Percentiles rank a stretch among this genome's conserved stretches.
Conservation (phyloP, 2,329 filamentous ascomycete genomes). For the Fusarium keratoplasticum region DNA sequence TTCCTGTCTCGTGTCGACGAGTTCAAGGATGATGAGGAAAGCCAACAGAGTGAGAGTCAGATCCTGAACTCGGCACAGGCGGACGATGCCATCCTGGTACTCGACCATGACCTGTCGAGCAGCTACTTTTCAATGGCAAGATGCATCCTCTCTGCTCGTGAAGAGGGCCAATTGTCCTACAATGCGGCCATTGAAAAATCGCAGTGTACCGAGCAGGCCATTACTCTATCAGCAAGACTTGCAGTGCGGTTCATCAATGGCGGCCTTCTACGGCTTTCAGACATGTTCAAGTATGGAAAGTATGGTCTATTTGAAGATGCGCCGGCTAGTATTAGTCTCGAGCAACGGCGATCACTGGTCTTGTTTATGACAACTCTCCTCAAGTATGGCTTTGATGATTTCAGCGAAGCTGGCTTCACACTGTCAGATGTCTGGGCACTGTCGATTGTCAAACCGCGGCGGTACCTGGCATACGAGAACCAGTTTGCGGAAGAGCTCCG, state of each 20-base stretch:
- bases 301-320: slow-evolving; percentile 62
- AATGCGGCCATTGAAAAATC: slow-evolving; percentile 36
- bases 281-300: slow-evolving; percentile 60
- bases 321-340: slow-evolving; percentile 53
- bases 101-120: slow-evolving; percentile 62
- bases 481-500: slow-evolving; percentile 61
- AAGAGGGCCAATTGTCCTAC: slow-evolving; percentile 22
- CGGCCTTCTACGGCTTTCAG: slow-evolving; percentile 56
- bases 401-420: slow-evolving; percentile 58
- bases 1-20: slow-evolving; percentile 61
- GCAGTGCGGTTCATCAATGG: slow-evolving; percentile 58
- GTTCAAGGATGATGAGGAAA: slow-evolving; percentile 52
- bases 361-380: slow-evolving; percentile 65
- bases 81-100: slow-evolving; percentile 60
- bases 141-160: slow-evolving; percentile 47
- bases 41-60: slow-evolving; percentile 53
- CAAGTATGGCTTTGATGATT: slow-evolving; percentile 59
- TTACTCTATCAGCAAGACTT: slow-evolving; percentile 60
- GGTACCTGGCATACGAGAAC: slow-evolving; percentile 61
- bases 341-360: slow-evolving; percentile 59
- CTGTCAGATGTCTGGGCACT: slow-evolving; percentile 65
- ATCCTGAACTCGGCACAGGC: slow-evolving; percentile 53
- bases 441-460: slow-evolving; percentile 62
- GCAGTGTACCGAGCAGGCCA: slow-evolving; percentile 57
- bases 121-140: slow-evolving; percentile 62